Evolutionary conservation across 345 rosid genomes (phyloP).

Genomic region (Euphorbia tirucalli): DNA sequence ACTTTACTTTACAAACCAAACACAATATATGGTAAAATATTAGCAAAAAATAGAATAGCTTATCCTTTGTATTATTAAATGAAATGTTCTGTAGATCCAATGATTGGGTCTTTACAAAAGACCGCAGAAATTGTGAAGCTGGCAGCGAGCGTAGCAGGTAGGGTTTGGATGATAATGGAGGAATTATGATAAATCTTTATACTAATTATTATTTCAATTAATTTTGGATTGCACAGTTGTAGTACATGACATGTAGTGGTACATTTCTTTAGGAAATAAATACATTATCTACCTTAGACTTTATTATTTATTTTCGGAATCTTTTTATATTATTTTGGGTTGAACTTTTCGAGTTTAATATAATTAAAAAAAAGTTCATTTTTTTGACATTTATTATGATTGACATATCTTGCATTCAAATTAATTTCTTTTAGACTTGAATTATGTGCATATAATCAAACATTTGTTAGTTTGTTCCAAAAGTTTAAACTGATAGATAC

Average conservation of each 20-base stretch:
- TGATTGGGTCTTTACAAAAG: slow-evolving; percentile 7
- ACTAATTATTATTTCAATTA: slow-evolving; percentile 3
- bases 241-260: neutral
- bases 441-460: too few species aligned
- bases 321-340: too few species aligned
- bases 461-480: too few species aligned
- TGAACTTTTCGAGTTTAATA: neutral
- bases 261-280: too few species aligned
- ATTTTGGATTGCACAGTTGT: neutral
- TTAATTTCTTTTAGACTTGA: too few species aligned
- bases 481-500: too few species aligned
- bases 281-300: too few species aligned
- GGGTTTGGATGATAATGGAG: neutral
- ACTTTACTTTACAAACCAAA: neutral
- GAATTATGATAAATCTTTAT: neutral
- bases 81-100: neutral
- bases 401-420: too few species aligned
- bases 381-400: too few species aligned
- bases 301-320: too few species aligned
- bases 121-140: slow-evolving; percentile 8
- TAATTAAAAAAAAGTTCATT: too few species aligned
- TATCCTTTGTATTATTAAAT: neutral
- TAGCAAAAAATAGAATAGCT: neutral
- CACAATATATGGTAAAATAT: neutral
- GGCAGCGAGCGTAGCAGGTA: neutral